phyloP scores from a whole-genome alignment of 2,329 filamentous ascomycete species.

The Ophiocordyceps polyrhachis-furcata region DNA sequence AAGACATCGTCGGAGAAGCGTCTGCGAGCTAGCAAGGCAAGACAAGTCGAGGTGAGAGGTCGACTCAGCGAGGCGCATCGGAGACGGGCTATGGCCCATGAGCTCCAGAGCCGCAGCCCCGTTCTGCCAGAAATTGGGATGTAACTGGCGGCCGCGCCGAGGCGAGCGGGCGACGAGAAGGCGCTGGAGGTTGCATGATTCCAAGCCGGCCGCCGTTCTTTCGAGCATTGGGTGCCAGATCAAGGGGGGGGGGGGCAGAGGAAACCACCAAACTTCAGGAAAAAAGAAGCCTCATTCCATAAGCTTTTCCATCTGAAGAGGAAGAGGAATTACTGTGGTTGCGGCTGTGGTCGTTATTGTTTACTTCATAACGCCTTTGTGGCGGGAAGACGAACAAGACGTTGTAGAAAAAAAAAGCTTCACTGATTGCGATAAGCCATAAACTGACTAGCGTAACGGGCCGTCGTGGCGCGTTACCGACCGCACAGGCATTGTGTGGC shows the following conservation, averaged over 20 bases:
- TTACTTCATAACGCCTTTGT: too few relatives aligned
- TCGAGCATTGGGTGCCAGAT: conserved; percentile 30
- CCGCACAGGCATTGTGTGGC: background rate
- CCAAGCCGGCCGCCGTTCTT: conserved; percentile 35
- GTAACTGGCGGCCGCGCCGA: conserved; percentile 24
- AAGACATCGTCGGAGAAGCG: conserved; percentile 7
- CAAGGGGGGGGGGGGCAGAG: background rate
- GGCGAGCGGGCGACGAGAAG: conserved; percentile 22
- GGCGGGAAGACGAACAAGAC: too few relatives aligned
- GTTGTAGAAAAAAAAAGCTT: background rate
- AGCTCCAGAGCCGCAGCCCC: conserved; percentile 31
- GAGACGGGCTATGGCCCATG: conserved; percentile 20
- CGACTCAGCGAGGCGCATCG: conserved; percentile 6
- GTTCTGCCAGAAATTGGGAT: conserved; percentile 35
- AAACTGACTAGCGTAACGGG: background rate
- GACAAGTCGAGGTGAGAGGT: background rate
- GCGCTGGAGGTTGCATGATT: conserved; percentile 35
- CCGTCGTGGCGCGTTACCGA: background rate
- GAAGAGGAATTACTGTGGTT: too few relatives aligned
- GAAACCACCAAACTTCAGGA: background rate
- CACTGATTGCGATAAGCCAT: background rate
- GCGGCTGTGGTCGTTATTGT: too few relatives aligned
- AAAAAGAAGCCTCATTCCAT: background rate
- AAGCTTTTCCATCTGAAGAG: background rate
- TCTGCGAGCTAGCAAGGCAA: conserved; percentile 6